Evolutionary conservation across 164 flowering plant species (phyloP).

Genomic region (Taxillus chinensis): DNA sequence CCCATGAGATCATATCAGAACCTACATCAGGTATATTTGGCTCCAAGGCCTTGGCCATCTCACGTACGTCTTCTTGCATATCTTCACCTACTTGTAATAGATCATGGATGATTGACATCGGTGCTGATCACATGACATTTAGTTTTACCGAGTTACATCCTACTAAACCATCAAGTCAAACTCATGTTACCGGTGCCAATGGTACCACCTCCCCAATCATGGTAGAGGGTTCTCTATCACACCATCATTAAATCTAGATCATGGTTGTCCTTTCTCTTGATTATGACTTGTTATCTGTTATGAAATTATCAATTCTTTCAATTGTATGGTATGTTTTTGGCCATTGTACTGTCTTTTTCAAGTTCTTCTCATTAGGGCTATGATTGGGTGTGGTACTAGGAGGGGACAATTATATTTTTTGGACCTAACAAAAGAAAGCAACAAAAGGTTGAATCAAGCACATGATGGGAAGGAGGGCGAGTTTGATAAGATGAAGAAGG

Average conservation of each 20-base stretch:
- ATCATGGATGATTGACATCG: not conserved
- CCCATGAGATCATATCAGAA: too few relatives aligned
- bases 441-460: not conserved
- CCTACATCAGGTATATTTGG: too few relatives aligned
- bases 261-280: not conserved
- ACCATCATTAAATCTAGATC: not conserved
- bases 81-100: not conserved
- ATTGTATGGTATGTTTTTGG: not conserved
- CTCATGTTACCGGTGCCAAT: not conserved
- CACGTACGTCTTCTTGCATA: not conserved
- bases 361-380: not conserved
- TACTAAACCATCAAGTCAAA: not conserved
- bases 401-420: not conserved
- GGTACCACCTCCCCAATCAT: not conserved
- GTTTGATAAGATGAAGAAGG: not conserved
- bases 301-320: not conserved
- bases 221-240: not conserved
- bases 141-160: not conserved
- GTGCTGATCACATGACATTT: constrained; percentile 3
- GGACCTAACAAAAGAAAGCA: not conserved
- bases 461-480: not conserved
- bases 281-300: not conserved
- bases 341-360: not conserved
- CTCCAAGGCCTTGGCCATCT: too few relatives aligned
- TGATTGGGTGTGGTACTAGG: not conserved